These are phyloP conservation scores for Immersiella caudata DNA, from an alignment of 495 filamentous ascomycete species.

Conservation along the genomic window DNA sequence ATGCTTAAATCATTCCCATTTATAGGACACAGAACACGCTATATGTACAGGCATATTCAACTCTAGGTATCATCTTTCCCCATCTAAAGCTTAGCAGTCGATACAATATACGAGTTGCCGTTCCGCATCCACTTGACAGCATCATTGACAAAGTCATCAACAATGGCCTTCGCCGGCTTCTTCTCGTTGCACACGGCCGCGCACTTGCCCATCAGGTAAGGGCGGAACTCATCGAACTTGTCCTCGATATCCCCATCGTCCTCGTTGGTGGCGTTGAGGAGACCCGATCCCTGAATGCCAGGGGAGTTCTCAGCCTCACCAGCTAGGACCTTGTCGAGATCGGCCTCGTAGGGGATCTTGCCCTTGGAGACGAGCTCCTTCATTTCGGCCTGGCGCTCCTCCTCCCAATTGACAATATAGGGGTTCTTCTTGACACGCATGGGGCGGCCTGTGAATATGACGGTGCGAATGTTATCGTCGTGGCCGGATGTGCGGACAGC, in stretches of 20 bases:
- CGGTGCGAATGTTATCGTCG: conserved; percentile 92
- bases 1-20: not conserved
- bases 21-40: not conserved
- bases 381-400: conserved; percentile 84
- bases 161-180: conserved; percentile 88
- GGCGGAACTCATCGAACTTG: conserved; percentile 85
- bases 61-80: not conserved
- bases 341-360: conserved; percentile 88
- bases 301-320: conserved; percentile 62
- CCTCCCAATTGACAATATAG: conserved; percentile 96
- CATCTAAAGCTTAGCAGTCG: conserved; percentile 28
- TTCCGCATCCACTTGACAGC: conserved; percentile 54
- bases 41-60: conserved; percentile 5
- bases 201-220: conserved; percentile 96
- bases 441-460: conserved; percentile 97
- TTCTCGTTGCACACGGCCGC: conserved; percentile 91
- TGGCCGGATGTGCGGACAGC: conserved; percentile 88
- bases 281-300: conserved; percentile 76
- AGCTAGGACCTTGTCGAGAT: conserved; percentile 76
- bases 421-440: conserved; percentile 89
- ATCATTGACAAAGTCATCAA: conserved; percentile 92
- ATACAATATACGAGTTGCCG: conserved; percentile 26
- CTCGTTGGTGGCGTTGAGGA: conserved; percentile 68
- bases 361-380: conserved; percentile 87
- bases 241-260: conserved; percentile 63